phyloP scores from a whole-genome alignment of 2,329 filamentous ascomycete species.

The Trichoderma sp. region DNA sequence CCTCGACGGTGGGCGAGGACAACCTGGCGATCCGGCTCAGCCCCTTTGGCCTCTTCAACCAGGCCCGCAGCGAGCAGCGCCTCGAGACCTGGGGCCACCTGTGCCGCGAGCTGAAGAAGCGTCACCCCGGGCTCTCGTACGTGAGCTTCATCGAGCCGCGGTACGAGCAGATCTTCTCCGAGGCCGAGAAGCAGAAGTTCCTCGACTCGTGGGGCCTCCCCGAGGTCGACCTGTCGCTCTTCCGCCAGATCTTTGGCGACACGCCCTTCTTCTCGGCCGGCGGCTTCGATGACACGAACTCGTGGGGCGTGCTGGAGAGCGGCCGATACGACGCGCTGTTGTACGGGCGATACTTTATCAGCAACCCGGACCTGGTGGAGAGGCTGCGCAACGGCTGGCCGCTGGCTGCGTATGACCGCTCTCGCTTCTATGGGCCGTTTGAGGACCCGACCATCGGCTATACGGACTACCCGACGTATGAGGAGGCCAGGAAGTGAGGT shows the following conservation, averaged over 20 bases:
- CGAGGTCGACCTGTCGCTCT: slow-evolving; percentile 49
- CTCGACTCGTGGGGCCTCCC: slow-evolving; percentile 51
- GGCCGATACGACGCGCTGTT: slow-evolving; percentile 51
- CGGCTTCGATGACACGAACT: slow-evolving; percentile 55
- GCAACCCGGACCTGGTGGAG: slow-evolving; percentile 52
- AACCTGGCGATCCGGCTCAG: slow-evolving; percentile 50
- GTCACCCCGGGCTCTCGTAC: slow-evolving; percentile 51
- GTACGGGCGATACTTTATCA: slow-evolving; percentile 52
- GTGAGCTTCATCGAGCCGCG: slow-evolving; percentile 59
- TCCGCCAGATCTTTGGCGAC: slow-evolving; percentile 54
- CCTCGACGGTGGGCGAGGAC: slow-evolving; percentile 48
- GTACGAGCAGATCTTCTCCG: slow-evolving; percentile 55
- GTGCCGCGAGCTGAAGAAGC: slow-evolving; percentile 51
- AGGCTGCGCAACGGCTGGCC: slow-evolving; percentile 45
- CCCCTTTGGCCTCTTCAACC: slow-evolving; percentile 56
- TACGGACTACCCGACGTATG: slow-evolving; percentile 40
- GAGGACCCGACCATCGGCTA: slow-evolving; percentile 41
- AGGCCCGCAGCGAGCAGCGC: slow-evolving; percentile 52
- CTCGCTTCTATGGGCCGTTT: slow-evolving; percentile 49
- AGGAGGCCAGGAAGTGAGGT: not conserved
- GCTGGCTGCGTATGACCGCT: slow-evolving; percentile 47
- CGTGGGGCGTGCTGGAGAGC: slow-evolving; percentile 48
- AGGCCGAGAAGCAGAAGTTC: slow-evolving; percentile 52
- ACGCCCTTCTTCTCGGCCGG: slow-evolving; percentile 60
- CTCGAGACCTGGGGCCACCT: slow-evolving; percentile 57